Base-by-base conservation (phyloP, 1,139 yeast genomes). In the Kurtzmaniella quercitrusa region DNA sequence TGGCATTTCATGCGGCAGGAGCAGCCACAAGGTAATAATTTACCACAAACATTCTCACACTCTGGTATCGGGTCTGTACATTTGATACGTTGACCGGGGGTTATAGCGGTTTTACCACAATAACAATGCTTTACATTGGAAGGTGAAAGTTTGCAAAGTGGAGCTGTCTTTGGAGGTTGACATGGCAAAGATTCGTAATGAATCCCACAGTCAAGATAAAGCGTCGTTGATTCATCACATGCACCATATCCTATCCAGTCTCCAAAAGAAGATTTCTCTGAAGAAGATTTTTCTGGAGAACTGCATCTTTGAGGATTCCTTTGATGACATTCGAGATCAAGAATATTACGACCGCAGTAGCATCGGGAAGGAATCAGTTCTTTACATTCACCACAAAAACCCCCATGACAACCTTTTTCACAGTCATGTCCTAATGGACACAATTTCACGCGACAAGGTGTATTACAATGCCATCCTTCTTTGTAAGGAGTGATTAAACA, bases 1-100 rank as follows among this genome's bases (percentile, higher is more conserved):
- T 89, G 98, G 60, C 98, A 89, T 39, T 68, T 67, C 57, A 78
- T 69, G 45, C 71, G 66, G 60, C 97, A 89, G 19, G 50, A 58
- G 52, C 81, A 91, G 1, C 96, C 96, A 67, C 97, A 89, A 0
- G 74, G 63, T 22, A 88, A 63, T 9, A 45, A 43, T 56, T 84
- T 86, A 6, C 74, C 82, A 61, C 97, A 89, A 0, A 63, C 60
- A 12, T 71, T 57, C 5, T 71, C 80, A 66, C 97, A 89, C 15
- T 81, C 79, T 1, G 95, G 93, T 33, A 88, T 74, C 0, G 88
- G 83, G 50, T 87, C 96, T 1, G 85, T 71, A 61, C 96, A 88
- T 28, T 73, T 65, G 1, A 55, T 53, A 51, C 97, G 71, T 11
- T n/a, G 23, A 7, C 21, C 36, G 2, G 53, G 42, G 5, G 53